Evolutionary conservation across 306 rosid species (phyloP).

Genomic region (Albizia julibrissin): DNA sequence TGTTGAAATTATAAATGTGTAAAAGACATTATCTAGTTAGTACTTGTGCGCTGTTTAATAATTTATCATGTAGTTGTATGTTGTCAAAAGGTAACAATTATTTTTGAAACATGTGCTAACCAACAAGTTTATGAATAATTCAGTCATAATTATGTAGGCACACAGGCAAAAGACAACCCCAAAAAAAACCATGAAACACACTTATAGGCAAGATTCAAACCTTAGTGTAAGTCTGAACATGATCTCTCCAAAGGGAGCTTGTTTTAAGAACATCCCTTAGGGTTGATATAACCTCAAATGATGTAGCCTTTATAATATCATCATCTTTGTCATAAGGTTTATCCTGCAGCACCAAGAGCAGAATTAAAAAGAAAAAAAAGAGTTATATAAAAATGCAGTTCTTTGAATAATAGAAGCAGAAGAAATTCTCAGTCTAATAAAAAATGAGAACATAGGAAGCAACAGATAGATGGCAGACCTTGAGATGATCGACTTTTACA

Average conservation of each 20-base stretch:
- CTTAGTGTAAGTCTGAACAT: conserved; percentile 94
- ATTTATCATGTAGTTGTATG: not conserved
- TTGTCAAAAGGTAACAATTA: not conserved
- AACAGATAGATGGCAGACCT: conserved; percentile 52
- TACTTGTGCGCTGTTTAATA: not conserved
- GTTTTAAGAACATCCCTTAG: conserved; percentile 94
- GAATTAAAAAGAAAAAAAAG: conserved; percentile 4
- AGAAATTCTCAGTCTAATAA: conserved; percentile 14
- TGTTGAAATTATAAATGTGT: not conserved
- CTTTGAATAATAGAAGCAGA: conserved; percentile 13
- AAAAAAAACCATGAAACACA: not conserved
- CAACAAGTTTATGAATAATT: not conserved
- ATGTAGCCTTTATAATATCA: conserved; percentile 91
- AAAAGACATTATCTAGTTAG: not conserved
- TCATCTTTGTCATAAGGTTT: conserved; percentile 90
- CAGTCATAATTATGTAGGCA: not conserved
- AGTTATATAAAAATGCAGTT: not conserved
- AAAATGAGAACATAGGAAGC: conserved; percentile 25
- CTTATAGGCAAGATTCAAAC: conserved; percentile 42
- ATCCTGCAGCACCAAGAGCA: conserved; percentile 61
- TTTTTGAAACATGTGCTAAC: not conserved
- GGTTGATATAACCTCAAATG: conserved; percentile 95
- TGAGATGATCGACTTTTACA: conserved; percentile 99
- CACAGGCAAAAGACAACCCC: not conserved
- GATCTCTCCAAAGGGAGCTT: conserved; percentile 99